Conservation (phyloP, 2,329 filamentous ascomycete genomes). For the Lecanosticta acicola region DNA sequence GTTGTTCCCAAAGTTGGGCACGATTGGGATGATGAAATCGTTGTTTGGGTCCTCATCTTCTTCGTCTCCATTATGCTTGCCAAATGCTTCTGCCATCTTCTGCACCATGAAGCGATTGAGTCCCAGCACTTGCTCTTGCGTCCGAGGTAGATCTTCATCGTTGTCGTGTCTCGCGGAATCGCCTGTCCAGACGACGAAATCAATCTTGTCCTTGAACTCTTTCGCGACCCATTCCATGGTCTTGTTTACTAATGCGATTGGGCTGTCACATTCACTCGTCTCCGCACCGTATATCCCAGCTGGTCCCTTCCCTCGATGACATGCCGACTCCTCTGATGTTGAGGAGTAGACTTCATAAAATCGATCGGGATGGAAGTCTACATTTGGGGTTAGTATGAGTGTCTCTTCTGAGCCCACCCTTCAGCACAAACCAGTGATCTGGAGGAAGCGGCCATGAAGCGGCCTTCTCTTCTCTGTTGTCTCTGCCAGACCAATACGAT, state of each 20-base stretch:
- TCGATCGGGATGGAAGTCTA: constrained; percentile 87
- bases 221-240: constrained; percentile 80
- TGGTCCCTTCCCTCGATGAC: constrained; percentile 70
- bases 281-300: constrained; percentile 81
- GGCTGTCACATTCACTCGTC: constrained; percentile 83
- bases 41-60: constrained; percentile 46
- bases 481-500: not conserved
- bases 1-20: constrained; percentile 94
- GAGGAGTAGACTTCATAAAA: constrained; percentile 78
- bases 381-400: constrained; percentile 3
- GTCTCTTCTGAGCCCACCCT: constrained; percentile 1
- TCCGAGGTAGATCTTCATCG: constrained; percentile 60
- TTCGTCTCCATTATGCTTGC: constrained; percentile 46
- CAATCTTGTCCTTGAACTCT: constrained; percentile 34
- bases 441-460: constrained; percentile 67
- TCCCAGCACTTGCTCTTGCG: constrained; percentile 65
- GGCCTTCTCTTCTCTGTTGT: constrained; percentile 16
- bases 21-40: constrained; percentile 67
- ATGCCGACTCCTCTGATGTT: constrained; percentile 62
- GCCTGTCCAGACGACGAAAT: constrained; percentile 38
- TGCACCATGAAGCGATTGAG: constrained; percentile 70
- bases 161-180: constrained; percentile 39
- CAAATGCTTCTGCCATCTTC: constrained; percentile 72
- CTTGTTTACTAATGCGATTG: constrained; percentile 71
- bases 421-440: constrained; percentile 70